Evolutionary conservation across 495 filamentous ascomycete species (phyloP), one percentile per base, ranked within the genome.

Genomic region (Immersiella caudata): DNA sequence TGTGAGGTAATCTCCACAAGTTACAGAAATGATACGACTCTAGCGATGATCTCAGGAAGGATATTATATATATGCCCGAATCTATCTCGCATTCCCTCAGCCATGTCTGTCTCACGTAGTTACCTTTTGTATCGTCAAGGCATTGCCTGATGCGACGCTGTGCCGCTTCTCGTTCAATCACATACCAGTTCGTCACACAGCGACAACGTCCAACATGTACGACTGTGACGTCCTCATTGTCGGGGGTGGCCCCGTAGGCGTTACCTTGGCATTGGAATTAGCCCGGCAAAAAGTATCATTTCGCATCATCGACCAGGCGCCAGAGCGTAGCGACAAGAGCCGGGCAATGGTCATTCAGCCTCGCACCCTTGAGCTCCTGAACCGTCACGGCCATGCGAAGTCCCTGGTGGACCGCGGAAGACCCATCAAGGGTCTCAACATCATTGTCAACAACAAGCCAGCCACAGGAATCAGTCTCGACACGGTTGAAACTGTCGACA

Each of bases 301-400:
- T 22, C 78, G 81, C 29, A 78, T 83, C 70, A 64, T 83, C 25
- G 80, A 83, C 66, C 73, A 76, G 51, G 73, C 67, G 29, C 67
- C 72, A 9, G 67, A 62, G 12, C 78, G 81, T 35, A 78, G 76
- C 25, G 68, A 76, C 62, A 77, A 82, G 29, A 80, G 79, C 62
- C 75, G 79, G 3, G 82, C 83, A 52, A 71, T 83, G 24, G 75
- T 79, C 0, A 67, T 83, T 0, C 82, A 82, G 51, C 75, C 82
- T 40, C 75, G 81, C 8, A 81, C 79, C 0, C 69, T 78, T 22
- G 82, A 85, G 69, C 78, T 85, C 20, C 73, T 84, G 14, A 78
- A 79, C 61, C 81, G 81, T 18, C 76, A 83, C 26, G 75, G 78
- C 35, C 70, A 74, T 29, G 75, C 73, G 3, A 68, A 78, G 55